Evolutionary conservation across 1,139 yeast species (phyloP), one percentile per base, ranked within the genome.

Genomic region (Hyphopichia wangnamkhiaoensis): DNA sequence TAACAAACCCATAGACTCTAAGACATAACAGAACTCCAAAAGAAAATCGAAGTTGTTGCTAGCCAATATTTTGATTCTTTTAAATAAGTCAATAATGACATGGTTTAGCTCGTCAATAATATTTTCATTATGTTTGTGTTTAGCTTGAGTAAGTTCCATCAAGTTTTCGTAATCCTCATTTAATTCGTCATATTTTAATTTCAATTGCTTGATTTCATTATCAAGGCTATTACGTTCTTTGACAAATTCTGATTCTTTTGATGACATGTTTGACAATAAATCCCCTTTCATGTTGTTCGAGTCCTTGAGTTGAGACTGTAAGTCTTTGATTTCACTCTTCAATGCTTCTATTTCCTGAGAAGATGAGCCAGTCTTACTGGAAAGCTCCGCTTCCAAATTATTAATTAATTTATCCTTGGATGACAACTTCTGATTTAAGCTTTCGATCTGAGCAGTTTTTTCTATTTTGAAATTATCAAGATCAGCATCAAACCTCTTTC

Each of bases 1-100:
- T 17, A 85, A 59, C 38, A 91, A 68, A 1, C 98, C 98, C 73
- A 90, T 81, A 2, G 86, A 75, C 53, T 88, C 96, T 38, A 91
- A 66, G 2, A 86, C 66, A 38, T 76, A 68, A 50, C 87, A 80
- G 38, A 78, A 71, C 30, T 82, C 76, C 17, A 63, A 45, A 39
- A 72, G 63, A 37, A 54, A 61, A 9, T 59, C 59, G 45, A 54
- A 63, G 36, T 58, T 54, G 17, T 47, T 44, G 4, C 49, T 51
- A 3, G 57, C 42, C 5, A 68, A 52, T 17, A 38, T 38, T 33
- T 51, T 53, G 2, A 65, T 38, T 28, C 50, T 52, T 7, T 33
- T 28, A 30, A 63, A 48, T 23, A 70, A 50, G 3, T 42, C 43
- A 7, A 41, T 40, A 1, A 65, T 50, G 0, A 61, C 45, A 2